Base-by-base conservation (phyloP, 495 filamentous ascomycete species). In the Neurospora sp. region DNA sequence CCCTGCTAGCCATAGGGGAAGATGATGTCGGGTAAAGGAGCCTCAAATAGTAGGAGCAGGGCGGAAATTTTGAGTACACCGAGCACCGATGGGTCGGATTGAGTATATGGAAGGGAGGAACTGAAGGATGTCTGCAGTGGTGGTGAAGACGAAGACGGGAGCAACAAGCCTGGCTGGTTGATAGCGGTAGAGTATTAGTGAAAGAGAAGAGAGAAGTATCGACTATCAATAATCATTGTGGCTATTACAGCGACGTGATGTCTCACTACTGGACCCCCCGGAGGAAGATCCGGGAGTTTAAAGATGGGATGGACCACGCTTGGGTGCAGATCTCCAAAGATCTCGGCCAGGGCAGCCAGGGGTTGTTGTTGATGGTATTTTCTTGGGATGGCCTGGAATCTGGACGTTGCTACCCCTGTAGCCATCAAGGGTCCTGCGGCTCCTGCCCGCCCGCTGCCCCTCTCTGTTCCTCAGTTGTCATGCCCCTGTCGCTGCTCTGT, bases 1-100 rank as follows among this genome's bases (percentile, higher is more conserved):
- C 8, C 83, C 84, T 5, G 81, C 79, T 76, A 45, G 83, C 86
- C 41, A 87, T 65, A 76, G 81, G 72, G 74, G 75, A 44, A 80
- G 83, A 74, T 85, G 81, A 83, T 78, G 65, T 68, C 39, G 45
- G 68, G 73, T 22, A 71, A 69, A 75, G 68, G 75, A n/a, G 18
- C 6, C 42, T 20, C 42, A 3, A 3, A 45, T n/a, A 22, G 22
- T 16, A 61, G 35, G 53, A 35, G 22, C 12, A 18, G 27, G 31
- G 4, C 1, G 7, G 7, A 14, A 0, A 18, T 35, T 65, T 65
- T 35, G 53, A 65, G 53, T 35, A 35, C 7, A 37, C 0, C 7
- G 53, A 65, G 1, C 27, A 61, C 12, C 3, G 27, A 65, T 18
- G 0, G 9, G 27, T 37, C 27, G 27, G 20, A 61, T 8, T 61